Evolutionary conservation across 2,329 filamentous ascomycete species (phyloP).

Genomic region (Colletotrichum sp.): DNA sequence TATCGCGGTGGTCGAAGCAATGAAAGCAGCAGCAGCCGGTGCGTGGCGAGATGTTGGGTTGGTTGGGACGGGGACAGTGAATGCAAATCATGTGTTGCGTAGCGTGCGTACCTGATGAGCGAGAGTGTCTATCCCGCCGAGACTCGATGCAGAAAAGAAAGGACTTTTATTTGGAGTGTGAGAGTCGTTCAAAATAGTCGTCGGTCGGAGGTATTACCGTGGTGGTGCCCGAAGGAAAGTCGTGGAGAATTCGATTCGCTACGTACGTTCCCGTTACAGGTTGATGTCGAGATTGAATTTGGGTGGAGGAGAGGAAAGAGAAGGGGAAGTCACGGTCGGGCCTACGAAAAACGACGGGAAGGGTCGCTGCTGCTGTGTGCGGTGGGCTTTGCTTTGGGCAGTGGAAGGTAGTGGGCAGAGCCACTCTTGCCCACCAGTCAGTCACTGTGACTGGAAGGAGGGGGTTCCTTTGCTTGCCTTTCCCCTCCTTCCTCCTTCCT

Average conservation of each 20-base stretch:
- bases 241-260: constrained; percentile 19
- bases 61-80: not conserved
- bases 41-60: not conserved
- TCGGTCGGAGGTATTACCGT: not conserved
- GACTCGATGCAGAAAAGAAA: not conserved
- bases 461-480: not conserved
- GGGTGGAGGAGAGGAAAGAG: constrained; percentile 24
- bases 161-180: not conserved
- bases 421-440: not conserved
- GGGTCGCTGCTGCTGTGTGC: constrained; percentile 9
- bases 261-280: constrained; percentile 15
- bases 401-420: not conserved
- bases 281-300: constrained; percentile 24
- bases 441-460: not conserved
- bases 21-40: not conserved
- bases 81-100: not conserved
- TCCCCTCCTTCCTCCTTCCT: not conserved
- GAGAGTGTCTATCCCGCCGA: not conserved
- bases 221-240: constrained; percentile 1
- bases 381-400: not conserved
- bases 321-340: constrained; percentile 16
- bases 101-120: constrained; percentile 3
- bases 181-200: not conserved
- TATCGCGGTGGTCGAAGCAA: not conserved
- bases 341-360: constrained; percentile 31